Evolutionary conservation across 2,329 filamentous ascomycete genomes (phyloP).

Genomic region (Mollisiaceae sp.): DNA sequence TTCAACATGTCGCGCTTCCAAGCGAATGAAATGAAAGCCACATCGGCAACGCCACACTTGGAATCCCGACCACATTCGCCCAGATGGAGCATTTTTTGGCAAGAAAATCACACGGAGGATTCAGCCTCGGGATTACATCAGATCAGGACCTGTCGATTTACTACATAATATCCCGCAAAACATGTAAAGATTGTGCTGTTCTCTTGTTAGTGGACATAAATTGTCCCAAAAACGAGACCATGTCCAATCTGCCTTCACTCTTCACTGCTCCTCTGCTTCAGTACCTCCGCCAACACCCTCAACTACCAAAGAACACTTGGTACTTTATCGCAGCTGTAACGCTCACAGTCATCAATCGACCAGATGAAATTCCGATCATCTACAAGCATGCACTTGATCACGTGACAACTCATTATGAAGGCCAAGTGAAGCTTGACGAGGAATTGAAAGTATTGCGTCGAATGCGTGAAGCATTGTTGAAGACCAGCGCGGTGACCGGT

Average conservation of each 20-base stretch:
- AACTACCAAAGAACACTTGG: slow-evolving; percentile 53
- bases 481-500: slow-evolving; percentile 53
- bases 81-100: neutral
- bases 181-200: neutral
- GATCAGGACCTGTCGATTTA: neutral
- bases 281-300: slow-evolving; percentile 47
- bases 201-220: neutral
- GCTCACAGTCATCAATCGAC: slow-evolving; percentile 53
- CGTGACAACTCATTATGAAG: slow-evolving; percentile 38
- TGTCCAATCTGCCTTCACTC: slow-evolving; percentile 33
- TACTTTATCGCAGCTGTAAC: slow-evolving; percentile 54
- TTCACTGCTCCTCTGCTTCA: slow-evolving; percentile 50
- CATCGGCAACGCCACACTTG: slow-evolving; percentile 13
- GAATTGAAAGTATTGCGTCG: slow-evolving; percentile 51
- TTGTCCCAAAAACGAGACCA: neutral
- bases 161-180: neutral
- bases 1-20: neutral
- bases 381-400: slow-evolving; percentile 49
- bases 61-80: neutral
- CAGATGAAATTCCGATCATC: slow-evolving; percentile 53
- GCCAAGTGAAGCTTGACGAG: neutral
- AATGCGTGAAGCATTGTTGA: slow-evolving; percentile 56
- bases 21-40: neutral
- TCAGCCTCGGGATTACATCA: slow-evolving; percentile 7
- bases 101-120: neutral